Percentiles rank a stretch among this genome's conserved stretches.
phyloP scores from a whole-genome alignment of 2,329 filamentous ascomycete species.

The Pseudogymnoascus sp. region DNA sequence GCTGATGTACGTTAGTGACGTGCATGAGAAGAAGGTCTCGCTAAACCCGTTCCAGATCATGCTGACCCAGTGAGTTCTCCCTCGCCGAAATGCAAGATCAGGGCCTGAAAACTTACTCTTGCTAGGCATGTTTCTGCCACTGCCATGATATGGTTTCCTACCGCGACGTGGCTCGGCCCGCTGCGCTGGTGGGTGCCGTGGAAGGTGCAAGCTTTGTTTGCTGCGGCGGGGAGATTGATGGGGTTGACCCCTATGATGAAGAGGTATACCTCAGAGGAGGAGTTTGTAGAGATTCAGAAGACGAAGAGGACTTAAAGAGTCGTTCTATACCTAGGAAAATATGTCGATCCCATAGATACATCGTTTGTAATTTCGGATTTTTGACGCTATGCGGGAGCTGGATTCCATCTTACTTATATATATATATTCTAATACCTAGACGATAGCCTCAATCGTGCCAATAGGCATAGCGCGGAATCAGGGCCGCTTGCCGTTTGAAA shows the following conservation, averaged over 20 bases:
- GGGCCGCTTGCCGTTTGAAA: too few species aligned
- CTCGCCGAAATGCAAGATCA: background rate
- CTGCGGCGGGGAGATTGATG: background rate
- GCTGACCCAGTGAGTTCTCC: background rate
- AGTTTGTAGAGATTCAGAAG: background rate
- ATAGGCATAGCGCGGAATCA: too few species aligned
- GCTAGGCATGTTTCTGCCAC: background rate
- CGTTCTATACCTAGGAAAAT: too few species aligned
- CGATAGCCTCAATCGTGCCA: too few species aligned
- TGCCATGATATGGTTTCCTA: constrained; percentile 1
- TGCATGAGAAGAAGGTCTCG: background rate
- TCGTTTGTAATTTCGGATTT: too few species aligned
- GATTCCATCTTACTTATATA: too few species aligned
- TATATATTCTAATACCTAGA: too few species aligned
- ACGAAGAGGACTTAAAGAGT: too few species aligned
- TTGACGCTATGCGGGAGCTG: too few species aligned
- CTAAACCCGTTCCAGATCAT: background rate
- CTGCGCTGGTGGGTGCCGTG: constrained; percentile 9
- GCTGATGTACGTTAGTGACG: background rate
- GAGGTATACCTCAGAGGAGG: background rate
- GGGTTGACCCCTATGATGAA: background rate
- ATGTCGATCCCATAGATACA: too few species aligned
- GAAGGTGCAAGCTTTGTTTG: constrained; percentile 4
- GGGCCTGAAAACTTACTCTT: too few species aligned
- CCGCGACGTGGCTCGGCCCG: background rate